Base-by-base conservation (phyloP, 129 eudicot species). In the Heracleum sosnowskyi region DNA sequence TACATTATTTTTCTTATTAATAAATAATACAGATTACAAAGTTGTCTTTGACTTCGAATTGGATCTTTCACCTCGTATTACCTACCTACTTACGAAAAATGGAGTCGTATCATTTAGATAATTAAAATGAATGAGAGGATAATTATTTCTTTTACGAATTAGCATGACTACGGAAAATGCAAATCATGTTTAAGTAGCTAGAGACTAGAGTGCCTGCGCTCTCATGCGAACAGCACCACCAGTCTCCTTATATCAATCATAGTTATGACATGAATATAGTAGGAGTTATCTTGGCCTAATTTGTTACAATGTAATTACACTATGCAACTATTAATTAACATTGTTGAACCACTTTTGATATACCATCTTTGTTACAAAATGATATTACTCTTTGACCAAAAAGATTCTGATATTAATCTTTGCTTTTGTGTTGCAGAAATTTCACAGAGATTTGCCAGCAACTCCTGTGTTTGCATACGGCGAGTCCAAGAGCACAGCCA, bases 381-480 rank as follows among this genome's bases (percentile, higher is more conserved):
- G 1, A 51, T 7, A 37, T 8, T 1, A 55, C 31, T 24, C 64
- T 55, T 55, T 10, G 7, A 9, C 1, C 29, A 1, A 7, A 22
- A 53, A 1, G 8, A 6, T 24, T 53, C 63, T 53, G 64, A 69
- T 71, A n/a, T n/a, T n/a, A 26, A 15, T 73, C 31, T 28, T 73
- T 24, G 13, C 12, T 22, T 20, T 33, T 79, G 12, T 13, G 18
- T 11, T 79, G 34, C 90, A 93, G 98, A 93, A 93, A 93, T 93
- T 93, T 69, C 98, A 93, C 73, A 89, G 90, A 73, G 96, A 93
- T 80, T 89, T 93, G 28, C 97, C 96, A 57, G 82, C 87, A 17
- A 91, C 96, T 18, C 82, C 85, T 45, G 98, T 93, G 69, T 93
- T 93, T 55, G 98, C 98, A 28, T 93, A 76, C 37, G 98, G 98